These are phyloP conservation scores for Leccinellum luteum DNA, from an alignment of 768 basidiomycete genomes.

Conservation along the genomic window DNA sequence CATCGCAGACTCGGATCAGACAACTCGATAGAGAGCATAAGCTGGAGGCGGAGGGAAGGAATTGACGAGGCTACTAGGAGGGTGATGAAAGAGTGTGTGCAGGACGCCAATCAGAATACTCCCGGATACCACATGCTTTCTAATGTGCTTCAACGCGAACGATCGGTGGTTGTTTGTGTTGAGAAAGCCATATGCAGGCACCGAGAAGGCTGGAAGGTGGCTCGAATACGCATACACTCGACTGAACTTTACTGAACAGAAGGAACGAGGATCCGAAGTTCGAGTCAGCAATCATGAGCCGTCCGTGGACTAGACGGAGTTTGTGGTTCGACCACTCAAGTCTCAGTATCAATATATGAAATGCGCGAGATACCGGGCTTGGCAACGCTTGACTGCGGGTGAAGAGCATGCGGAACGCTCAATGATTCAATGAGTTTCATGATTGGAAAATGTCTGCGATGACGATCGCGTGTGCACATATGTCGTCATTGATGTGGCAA, in stretches of 20 bases:
- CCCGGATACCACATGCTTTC: not conserved
- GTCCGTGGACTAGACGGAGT: not conserved
- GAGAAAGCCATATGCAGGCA: too few relatives aligned
- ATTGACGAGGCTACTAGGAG: not conserved
- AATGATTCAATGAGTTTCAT: not conserved
- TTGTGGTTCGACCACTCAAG: not conserved
- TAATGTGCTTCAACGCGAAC: not conserved
- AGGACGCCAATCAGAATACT: not conserved
- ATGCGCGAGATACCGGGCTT: not conserved
- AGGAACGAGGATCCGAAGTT: not conserved
- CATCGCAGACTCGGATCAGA: slow-evolving; percentile 9
- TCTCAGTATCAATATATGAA: not conserved
- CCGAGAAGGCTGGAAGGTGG: not conserved
- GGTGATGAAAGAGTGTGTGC: not conserved
- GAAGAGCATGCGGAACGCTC: not conserved
- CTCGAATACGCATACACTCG: not conserved
- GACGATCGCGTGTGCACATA: not conserved
- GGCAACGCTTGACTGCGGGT: not conserved
- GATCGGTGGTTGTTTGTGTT: not conserved
- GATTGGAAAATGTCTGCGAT: not conserved
- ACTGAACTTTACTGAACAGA: not conserved
- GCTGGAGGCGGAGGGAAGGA: not conserved
- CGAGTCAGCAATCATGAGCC: not conserved
- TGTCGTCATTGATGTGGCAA: not conserved
- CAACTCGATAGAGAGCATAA: slow-evolving; percentile 4